Percentiles rank a stretch among this genome's conserved stretches.
These are phyloP conservation scores for Tetracentron sinense DNA, from an alignment of 164 flowering plant genomes.

Conservation along the genomic window DNA sequence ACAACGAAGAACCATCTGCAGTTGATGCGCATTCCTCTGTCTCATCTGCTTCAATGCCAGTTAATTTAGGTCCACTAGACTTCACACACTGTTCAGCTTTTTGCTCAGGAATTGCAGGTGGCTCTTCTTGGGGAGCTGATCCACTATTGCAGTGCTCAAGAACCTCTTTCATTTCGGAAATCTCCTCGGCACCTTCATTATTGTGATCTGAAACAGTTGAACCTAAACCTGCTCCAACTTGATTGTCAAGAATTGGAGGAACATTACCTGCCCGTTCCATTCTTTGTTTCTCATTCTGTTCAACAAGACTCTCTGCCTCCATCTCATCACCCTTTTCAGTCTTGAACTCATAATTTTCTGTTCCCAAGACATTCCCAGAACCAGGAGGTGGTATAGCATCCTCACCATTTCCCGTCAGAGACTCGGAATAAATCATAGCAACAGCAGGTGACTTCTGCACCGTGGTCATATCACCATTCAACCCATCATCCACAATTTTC, in stretches of 20 bases:
- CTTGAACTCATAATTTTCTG: constrained; percentile 22
- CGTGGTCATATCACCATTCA: constrained; percentile 1
- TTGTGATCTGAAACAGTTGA: constrained; percentile 18
- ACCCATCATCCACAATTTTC: constrained; percentile 3
- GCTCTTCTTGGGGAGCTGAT: constrained; percentile 18
- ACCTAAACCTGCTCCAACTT: constrained; percentile 14
- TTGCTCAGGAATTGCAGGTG: constrained; percentile 12
- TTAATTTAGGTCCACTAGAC: constrained; percentile 19
- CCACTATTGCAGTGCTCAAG: constrained; percentile 16
- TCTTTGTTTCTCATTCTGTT: constrained; percentile 19
- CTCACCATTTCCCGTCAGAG: constrained; percentile 2
- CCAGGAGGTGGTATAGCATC: constrained; percentile 17
- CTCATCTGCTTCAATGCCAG: constrained; percentile 29
- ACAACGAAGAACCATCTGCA: constrained; percentile 28
- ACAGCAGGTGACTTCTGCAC: constrained; percentile 15
- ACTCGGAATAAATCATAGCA: constrained; percentile 5
- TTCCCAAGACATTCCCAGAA: constrained; percentile 10
- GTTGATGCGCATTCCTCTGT: constrained; percentile 41
- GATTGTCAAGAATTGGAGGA: constrained; percentile 13
- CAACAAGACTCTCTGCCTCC: constrained; percentile 12
- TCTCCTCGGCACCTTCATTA: constrained; percentile 21
- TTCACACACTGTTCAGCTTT: constrained; percentile 18
- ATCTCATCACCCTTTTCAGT: constrained; percentile 27
- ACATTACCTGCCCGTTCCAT: constrained; percentile 17
- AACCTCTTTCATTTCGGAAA: constrained; percentile 28